Evolutionary conservation across 495 filamentous ascomycete species (phyloP).

Genomic region (Penicillium soppii): DNA sequence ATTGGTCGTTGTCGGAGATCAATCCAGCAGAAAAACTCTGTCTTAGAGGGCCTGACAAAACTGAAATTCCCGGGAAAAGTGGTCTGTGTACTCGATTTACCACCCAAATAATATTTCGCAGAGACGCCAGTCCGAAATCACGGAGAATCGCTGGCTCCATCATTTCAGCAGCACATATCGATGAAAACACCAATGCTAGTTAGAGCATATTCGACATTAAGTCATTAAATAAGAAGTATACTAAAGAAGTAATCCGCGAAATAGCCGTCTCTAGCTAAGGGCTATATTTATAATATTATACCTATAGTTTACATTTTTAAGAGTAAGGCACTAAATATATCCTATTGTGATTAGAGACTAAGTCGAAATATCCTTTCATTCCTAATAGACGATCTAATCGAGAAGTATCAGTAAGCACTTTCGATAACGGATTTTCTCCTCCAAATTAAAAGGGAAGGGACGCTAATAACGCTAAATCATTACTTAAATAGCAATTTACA

Average conservation of each 20-base stretch:
- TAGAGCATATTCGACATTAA: constrained; percentile 3
- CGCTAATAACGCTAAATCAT: constrained; percentile 51
- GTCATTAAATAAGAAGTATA: constrained; percentile 17
- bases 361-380: constrained; percentile 34
- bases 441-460: constrained; percentile 44
- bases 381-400: constrained; percentile 42
- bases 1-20: constrained; percentile 45
- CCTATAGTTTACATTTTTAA: constrained; percentile 49
- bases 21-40: constrained; percentile 45
- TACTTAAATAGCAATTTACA: constrained; percentile 46
- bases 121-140: constrained; percentile 1
- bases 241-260: constrained; percentile 57
- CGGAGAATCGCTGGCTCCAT: constrained; percentile 17
- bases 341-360: constrained; percentile 41
- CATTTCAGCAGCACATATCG: not conserved
- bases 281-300: constrained; percentile 49
- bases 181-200: not conserved
- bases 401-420: constrained; percentile 41
- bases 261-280: constrained; percentile 47
- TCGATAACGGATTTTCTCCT: constrained; percentile 49
- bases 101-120: too few relatives aligned
- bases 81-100: too few relatives aligned
- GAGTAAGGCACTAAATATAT: constrained; percentile 23
- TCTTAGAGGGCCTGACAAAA: constrained; percentile 43
- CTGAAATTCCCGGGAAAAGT: constrained; percentile 7